phyloP scores from a whole-genome alignment of 345 rosid genomes.

The Schrenkiella parvula region DNA sequence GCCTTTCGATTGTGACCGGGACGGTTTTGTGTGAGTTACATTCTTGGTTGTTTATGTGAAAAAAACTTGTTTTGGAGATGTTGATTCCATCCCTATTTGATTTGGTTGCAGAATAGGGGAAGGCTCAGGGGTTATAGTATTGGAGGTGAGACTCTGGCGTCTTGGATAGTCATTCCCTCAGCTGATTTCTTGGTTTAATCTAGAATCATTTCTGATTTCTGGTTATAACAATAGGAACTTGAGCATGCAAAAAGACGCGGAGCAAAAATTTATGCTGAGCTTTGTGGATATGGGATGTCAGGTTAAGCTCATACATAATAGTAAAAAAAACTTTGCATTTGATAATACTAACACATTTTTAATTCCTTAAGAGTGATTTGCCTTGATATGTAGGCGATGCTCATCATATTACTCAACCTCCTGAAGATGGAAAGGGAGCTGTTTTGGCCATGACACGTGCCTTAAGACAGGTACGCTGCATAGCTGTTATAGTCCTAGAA shows the following conservation, averaged over 20 bases:
- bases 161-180: background rate
- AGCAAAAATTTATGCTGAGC: conserved; percentile 85
- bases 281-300: conserved; percentile 99
- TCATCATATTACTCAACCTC: conserved; percentile 90
- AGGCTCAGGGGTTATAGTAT: conserved; percentile 79
- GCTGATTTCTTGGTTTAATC: background rate
- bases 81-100: conserved; percentile 7
- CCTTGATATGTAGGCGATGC: conserved; percentile 69
- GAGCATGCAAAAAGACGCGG: conserved; percentile 89
- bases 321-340: background rate
- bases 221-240: conserved; percentile 55
- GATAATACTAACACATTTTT: background rate
- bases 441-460: conserved; percentile 86
- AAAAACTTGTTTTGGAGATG: conserved; percentile 2
- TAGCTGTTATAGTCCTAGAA: background rate
- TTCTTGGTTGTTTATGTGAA: background rate
- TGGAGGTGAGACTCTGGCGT: conserved; percentile 59
- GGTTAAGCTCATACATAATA: conserved; percentile 39
- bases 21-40: conserved; percentile 92
- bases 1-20: conserved; percentile 88
- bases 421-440: conserved; percentile 87
- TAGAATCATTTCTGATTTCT: background rate
- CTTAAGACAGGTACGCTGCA: conserved; percentile 54
- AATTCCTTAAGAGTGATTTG: background rate
- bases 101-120: conserved; percentile 79